Conservation (phyloP, 225 moss, liverwort and hornwort genomes). For the Thuidium tamariscinum region DNA sequence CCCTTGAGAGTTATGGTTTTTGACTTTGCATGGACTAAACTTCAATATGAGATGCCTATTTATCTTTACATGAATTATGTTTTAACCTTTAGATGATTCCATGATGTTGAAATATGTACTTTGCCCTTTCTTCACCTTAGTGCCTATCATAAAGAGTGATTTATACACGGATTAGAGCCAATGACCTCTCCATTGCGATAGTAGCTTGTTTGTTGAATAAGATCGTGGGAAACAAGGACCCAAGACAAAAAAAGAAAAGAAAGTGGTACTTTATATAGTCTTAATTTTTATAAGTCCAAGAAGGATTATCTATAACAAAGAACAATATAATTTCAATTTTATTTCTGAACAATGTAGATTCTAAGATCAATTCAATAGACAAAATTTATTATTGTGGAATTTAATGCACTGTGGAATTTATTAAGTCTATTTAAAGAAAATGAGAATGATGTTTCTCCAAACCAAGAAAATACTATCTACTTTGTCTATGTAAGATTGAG, state of each 20-base stretch:
- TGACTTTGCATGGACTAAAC: neutral
- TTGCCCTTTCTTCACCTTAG: neutral
- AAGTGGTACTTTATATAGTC: neutral
- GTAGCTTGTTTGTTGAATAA: neutral
- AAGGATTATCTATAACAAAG: neutral
- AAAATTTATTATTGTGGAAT: neutral
- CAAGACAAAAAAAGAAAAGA: neutral
- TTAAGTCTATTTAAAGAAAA: neutral
- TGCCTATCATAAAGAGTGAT: neutral
- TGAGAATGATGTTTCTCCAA: rapidly evolving
- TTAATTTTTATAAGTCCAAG: neutral
- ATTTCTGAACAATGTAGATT: neutral
- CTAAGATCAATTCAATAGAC: neutral
- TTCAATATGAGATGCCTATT: neutral
- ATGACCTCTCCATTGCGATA: neutral
- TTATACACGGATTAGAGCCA: neutral
- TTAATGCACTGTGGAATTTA: too few species aligned
- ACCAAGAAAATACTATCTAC: too few species aligned
- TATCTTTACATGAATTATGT: neutral
- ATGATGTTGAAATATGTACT: neutral
- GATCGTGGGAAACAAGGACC: rapidly evolving
- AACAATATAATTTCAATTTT: neutral
- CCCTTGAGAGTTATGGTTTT: neutral
- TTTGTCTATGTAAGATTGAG: too few species aligned
- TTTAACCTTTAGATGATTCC: neutral